phyloP scores from a whole-genome alignment of 768 basidiomycete genomes.

The Kwoniella sp. region DNA sequence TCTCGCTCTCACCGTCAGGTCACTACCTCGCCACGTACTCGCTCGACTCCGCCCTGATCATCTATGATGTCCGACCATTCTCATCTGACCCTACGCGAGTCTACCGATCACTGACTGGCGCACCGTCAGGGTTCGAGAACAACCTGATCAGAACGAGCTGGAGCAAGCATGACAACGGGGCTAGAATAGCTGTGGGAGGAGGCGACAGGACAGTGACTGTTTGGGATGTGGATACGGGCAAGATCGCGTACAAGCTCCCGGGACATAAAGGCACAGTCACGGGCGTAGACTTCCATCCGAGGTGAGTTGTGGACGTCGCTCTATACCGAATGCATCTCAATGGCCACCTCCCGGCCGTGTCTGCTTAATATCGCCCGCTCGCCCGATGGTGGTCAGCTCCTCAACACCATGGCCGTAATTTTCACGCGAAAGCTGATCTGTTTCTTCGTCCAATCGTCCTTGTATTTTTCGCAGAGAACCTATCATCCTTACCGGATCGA shows the following conservation, averaged over 20 bases:
- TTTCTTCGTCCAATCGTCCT: not conserved
- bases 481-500: slow-evolving; percentile 80
- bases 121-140: slow-evolving; percentile 93
- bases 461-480: slow-evolving; percentile 59
- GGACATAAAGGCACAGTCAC: slow-evolving; percentile 97
- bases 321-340: no score
- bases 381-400: no score
- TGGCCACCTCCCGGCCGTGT: no score
- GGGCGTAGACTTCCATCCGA: slow-evolving; percentile 93
- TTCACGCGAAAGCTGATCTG: not conserved
- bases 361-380: no score
- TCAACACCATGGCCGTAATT: no score
- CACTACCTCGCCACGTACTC: slow-evolving; percentile 86
- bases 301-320: slow-evolving; percentile 67
- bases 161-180: slow-evolving; percentile 64
- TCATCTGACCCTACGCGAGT: slow-evolving; percentile 78
- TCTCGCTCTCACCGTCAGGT: slow-evolving; percentile 87
- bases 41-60: slow-evolving; percentile 81
- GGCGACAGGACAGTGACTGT: slow-evolving; percentile 59
- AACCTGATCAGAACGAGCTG: slow-evolving; percentile 80
- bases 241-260: slow-evolving; percentile 63
- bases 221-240: slow-evolving; percentile 56
- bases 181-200: slow-evolving; percentile 58
- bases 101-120: slow-evolving; percentile 73
- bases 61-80: slow-evolving; percentile 94